Base-by-base conservation (phyloP, 2,329 filamentous ascomycete genomes). In the Cladosporium phlei region DNA sequence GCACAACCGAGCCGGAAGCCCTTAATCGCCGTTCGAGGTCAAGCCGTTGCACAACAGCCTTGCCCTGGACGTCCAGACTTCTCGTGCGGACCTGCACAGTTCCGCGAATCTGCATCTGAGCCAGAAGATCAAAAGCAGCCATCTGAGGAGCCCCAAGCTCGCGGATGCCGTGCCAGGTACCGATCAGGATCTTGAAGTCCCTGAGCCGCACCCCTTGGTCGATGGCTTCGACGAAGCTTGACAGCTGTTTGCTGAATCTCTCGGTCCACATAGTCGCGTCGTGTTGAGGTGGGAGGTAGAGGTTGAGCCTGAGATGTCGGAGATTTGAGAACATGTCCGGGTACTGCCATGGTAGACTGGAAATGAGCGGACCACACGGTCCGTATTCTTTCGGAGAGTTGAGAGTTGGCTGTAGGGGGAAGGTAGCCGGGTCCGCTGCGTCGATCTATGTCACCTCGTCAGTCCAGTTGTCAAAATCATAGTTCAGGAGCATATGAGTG, bases 301-400 rank as follows among this genome's bases (percentile, higher is more conserved):
- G 33, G 20, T 57, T 56, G 10, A 59, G 35, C 7, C 53, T 47
- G 2, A 57, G 34, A 49, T 43, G 48, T 7, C 55, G 22, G 1
- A 59, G 38, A n/a, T 53, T 49, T 20, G 45, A 12, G 32, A 52
- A 17, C 25, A 54, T 38, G n/a, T 37, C 14, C 2, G 53, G 52
- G 12, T 55, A 57, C n/a, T 51, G 38, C 55, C 55, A 59, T 2
- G 56, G 56, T 6, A 57, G 40, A 17, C 38, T 42, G 3, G 51
- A 52, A 4, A 47, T 47, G 6, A 56, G 35, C 6, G 54, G 32
- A 10, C 34, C 35, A 30, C 21, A 24, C 33, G 45, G 28, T 12
- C 34, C 32, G 24, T 24, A 28, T 12, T 12, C n/a, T 27, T 17
- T 14, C 43, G 12, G 17, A n/a, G 10, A 22, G 33, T 11, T 38